Evolutionary conservation across 371 early-diverging fungal species (phyloP), one percentile per base, ranked within the genome.

Genomic region (Actinomucor elegans): DNA sequence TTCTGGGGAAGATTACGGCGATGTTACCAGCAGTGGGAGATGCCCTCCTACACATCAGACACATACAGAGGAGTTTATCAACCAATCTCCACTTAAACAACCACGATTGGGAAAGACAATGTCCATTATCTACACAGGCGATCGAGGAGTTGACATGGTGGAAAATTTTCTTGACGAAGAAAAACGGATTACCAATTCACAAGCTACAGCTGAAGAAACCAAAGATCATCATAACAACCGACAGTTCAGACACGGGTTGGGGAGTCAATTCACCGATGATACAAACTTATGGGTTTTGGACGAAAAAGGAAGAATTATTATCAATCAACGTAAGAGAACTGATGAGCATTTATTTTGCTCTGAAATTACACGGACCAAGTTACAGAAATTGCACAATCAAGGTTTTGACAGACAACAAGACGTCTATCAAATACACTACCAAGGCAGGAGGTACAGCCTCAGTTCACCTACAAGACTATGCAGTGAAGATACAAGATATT

Each of bases 311-410:
- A 38, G 31, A 44, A 26, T 33, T 18, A 21, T 1, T 12, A 1
- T 64, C 59, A 4, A 59, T 64, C 36, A 69, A 61, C 35, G 59
- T 69, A 11, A 15, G 64, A 34, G 61, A 69, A 24, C 31, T 68
- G 47, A 40, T 18, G 36, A 45, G 46, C 11, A 48, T 61, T n/a
- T 36, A 37, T 10, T 64, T 56, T 47, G 65, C 57, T 2, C 11
- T 61, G 7, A 18, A 46, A 26, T 26, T 51, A 15, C 58, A 64
- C 36, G 44, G 47, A 20, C 40, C 26, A 37, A 53, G 26, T 24
- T 45, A 24, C 47, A 6, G 14, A 43, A 36, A 42, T 6, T 52
- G 20, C 4, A 33, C 42, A 11, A 55, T 61, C 6, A 28, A 45
- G 27, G 18, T 58, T 26, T 47, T 40, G 17, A 47, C 44, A 12